Evolutionary conservation across 2,329 filamentous ascomycete species (phyloP), one percentile per base, ranked within the genome.

Genomic region (Exophiala alcalophila): DNA sequence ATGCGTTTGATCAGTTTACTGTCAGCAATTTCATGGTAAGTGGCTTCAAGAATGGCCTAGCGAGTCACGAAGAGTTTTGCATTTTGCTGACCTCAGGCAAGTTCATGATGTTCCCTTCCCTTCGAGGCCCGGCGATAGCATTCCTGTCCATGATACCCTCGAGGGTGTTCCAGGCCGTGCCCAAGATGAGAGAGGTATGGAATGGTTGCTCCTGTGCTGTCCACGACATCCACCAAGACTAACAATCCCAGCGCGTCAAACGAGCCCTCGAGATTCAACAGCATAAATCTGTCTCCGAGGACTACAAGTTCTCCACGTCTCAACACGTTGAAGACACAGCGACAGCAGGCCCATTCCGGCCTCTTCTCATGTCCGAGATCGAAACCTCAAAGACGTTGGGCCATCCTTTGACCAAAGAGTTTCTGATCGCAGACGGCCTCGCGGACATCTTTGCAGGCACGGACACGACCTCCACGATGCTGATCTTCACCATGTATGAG

Each of bases 391-490:
- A 7, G 15, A 12, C 11, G 20, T 16, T 5, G n/a, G 30, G 30
- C 6, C 12, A n/a, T 4, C 12, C 7, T 10, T 18, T 15, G 20
- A 16, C 7, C 4, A n/a, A 15, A 18, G 8, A 12, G n/a, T 12
- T 4, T 12, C 30, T 33, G 4, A 11, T 18, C 15, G 30, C 30
- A n/a, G 18, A 33, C 15, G 30, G 30, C 12, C n/a, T 33, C 4
- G 30, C 12, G 20, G 20, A 18, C 30, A 67, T 73, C 18, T 76
- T 75, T 55, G 73, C 73, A 1, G 73, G 72, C 0, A 73, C 72
- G 0, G 73, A 76, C 51, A 68, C 69, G 0, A 73, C 68, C 3
- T 67, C 66, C 9, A 72, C 71, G 61, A 74, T 70, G 40, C 55
- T 73, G 14, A 64, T 67, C 5, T 71, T 65, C 1, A 63, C 73